These are phyloP conservation scores for Stereocaulon alpinum DNA, from an alignment of 495 filamentous ascomycete species.

Conservation along the genomic window DNA sequence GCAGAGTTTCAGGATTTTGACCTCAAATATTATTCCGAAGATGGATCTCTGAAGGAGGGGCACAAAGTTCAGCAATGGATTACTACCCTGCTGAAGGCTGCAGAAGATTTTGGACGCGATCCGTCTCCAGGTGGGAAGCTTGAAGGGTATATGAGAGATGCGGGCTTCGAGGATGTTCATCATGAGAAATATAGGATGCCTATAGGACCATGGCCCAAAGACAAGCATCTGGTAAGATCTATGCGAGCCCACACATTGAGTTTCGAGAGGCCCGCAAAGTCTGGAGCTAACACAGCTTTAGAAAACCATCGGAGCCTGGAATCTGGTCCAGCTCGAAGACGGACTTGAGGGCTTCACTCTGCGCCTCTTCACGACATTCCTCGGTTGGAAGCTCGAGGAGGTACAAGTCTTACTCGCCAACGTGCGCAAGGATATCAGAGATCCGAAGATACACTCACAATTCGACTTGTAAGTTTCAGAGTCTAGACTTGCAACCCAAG, in stretches of 20 bases:
- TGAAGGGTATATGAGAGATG: constrained; percentile 19
- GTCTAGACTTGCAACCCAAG: too few species aligned
- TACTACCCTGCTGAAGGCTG: constrained; percentile 5
- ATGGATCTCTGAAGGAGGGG: constrained; percentile 21
- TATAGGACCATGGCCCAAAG: constrained; percentile 27
- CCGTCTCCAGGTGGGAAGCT: constrained; percentile 20
- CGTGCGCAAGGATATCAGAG: constrained; percentile 42
- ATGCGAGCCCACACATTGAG: background rate
- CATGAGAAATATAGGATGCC: constrained; percentile 20
- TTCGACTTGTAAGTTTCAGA: constrained; percentile 20
- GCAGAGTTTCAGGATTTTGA: constrained; percentile 28
- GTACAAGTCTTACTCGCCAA: constrained; percentile 45
- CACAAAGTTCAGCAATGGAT: constrained; percentile 10
- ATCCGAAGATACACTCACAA: constrained; percentile 37
- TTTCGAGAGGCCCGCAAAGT: background rate
- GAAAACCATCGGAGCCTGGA: constrained; percentile 22
- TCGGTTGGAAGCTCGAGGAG: constrained; percentile 45
- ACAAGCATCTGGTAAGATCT: constrained; percentile 22
- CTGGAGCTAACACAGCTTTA: background rate
- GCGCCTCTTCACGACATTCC: constrained; percentile 41
- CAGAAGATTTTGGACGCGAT: constrained; percentile 10
- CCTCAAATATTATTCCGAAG: constrained; percentile 22
- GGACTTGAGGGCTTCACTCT: constrained; percentile 35
- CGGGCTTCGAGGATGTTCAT: constrained; percentile 23
- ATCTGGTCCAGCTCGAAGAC: constrained; percentile 36